A percentile compares a stretch with the other conserved stretches of the same genome.
These are phyloP conservation scores for Sisymbrium irio DNA, from an alignment of 345 rosid genomes.

Conservation along the genomic window DNA sequence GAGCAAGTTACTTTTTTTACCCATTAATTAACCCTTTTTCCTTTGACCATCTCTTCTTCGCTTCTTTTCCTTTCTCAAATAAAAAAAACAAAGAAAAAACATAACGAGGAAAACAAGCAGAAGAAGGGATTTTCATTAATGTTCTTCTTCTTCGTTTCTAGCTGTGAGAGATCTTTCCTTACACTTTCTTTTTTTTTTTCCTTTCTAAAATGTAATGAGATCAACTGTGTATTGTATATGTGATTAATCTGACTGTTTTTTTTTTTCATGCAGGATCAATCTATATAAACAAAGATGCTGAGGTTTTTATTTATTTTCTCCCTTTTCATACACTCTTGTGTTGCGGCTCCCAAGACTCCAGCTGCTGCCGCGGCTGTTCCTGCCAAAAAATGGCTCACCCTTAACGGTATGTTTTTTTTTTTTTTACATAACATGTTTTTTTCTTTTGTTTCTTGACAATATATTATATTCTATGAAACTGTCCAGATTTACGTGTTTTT, in stretches of 20 bases:
- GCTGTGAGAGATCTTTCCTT: conserved; percentile 16
- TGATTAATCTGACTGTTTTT: neutral
- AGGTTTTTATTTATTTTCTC: conserved; percentile 44
- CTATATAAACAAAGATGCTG: conserved; percentile 41
- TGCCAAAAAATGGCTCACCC: conserved; percentile 58
- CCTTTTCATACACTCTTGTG: conserved; percentile 41
- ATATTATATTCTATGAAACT: neutral
- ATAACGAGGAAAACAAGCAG: conserved; percentile 16
- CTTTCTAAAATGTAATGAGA: neutral
- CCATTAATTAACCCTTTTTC: conserved; percentile 6
- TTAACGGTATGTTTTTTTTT: conserved; percentile 44
- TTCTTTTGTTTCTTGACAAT: neutral
- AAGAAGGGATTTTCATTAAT: conserved; percentile 6
- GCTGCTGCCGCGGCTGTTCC: conserved; percentile 8
- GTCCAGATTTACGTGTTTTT: neutral
- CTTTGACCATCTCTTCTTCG: conserved; percentile 23
- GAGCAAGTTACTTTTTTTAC: conserved; percentile 27
- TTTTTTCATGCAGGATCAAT: conserved; percentile 16
- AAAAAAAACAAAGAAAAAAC: neutral
- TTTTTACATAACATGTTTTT: neutral
- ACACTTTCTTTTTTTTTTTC: neutral
- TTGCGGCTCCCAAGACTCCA: conserved; percentile 25
- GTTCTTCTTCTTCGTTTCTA: conserved; percentile 13
- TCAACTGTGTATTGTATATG: neutral
- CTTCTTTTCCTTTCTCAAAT: conserved; percentile 5